These are phyloP conservation scores for Periconia sp. DNA, from an alignment of 2,329 filamentous ascomycete genomes.

Conservation along the genomic window DNA sequence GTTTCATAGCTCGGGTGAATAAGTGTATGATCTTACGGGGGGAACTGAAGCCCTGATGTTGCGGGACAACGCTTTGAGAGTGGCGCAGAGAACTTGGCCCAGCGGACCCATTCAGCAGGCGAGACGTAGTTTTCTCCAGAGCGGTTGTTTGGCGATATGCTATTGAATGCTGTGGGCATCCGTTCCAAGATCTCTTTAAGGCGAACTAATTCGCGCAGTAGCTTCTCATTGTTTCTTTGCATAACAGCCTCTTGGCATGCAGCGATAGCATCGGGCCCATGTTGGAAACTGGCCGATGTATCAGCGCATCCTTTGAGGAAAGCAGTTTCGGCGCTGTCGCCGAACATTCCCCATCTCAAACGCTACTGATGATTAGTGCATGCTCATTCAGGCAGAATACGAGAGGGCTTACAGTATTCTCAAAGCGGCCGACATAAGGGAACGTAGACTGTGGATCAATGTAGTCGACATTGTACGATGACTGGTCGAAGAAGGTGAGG, in stretches of 20 bases:
- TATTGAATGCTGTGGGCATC: slow-evolving; percentile 27
- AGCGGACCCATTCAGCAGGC: slow-evolving; percentile 27
- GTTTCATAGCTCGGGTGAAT: not conserved
- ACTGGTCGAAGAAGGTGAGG: slow-evolving; percentile 57
- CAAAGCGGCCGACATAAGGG: slow-evolving; percentile 46
- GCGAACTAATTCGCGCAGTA: slow-evolving; percentile 24
- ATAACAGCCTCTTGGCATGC: slow-evolving; percentile 30
- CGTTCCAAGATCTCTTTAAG: slow-evolving; percentile 28
- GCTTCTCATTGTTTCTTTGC: slow-evolving; percentile 24
- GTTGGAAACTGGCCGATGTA: slow-evolving; percentile 27
- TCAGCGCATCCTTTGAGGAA: slow-evolving; percentile 30
- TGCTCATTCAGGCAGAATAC: not conserved
- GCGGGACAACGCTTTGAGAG: slow-evolving; percentile 27
- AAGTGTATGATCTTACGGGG: slow-evolving; percentile 9
- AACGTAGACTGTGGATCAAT: slow-evolving; percentile 52
- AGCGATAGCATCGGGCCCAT: slow-evolving; percentile 27
- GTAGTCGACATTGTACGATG: slow-evolving; percentile 57
- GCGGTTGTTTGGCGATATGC: slow-evolving; percentile 22
- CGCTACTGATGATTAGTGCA: not conserved
- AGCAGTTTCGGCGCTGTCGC: slow-evolving; percentile 25
- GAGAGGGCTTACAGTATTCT: slow-evolving; percentile 17
- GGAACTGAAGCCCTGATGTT: slow-evolving; percentile 26
- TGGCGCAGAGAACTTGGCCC: slow-evolving; percentile 30
- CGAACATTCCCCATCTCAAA: slow-evolving; percentile 27
- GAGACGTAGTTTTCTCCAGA: slow-evolving; percentile 28